phyloP scores from a whole-genome alignment of 106 monocot genomes.

The Allium fistulosum region DNA sequence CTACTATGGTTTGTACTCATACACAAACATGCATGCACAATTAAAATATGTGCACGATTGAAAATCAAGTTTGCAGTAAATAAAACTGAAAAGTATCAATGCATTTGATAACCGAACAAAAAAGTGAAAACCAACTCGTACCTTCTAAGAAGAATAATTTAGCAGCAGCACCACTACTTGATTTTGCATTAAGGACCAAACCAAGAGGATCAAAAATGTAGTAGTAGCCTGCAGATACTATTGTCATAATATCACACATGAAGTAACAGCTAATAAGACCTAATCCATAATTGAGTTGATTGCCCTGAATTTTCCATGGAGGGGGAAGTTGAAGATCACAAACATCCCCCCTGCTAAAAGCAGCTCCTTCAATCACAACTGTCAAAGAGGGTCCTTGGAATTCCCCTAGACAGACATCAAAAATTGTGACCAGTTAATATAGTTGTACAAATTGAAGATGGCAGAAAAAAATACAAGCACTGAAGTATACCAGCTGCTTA shows the following conservation, averaged over 20 bases:
- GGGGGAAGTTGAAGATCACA: constrained; percentile 77
- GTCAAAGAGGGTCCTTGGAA: constrained; percentile 82
- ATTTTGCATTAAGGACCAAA: constrained; percentile 55
- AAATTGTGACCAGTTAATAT: no score
- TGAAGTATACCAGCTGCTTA: no score
- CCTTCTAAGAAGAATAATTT: constrained; percentile 81
- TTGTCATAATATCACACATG: constrained; percentile 71
- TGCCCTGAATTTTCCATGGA: constrained; percentile 82
- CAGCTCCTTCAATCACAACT: constrained; percentile 67
- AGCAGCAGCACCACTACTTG: constrained; percentile 53
- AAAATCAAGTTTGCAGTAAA: background rate
- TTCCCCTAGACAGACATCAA: constrained; percentile 38
- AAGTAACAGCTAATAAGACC: constrained; percentile 80
- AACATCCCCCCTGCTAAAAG: constrained; percentile 69
- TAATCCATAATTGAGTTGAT: constrained; percentile 78
- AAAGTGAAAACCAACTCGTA: constrained; percentile 12
- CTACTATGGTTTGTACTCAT: background rate
- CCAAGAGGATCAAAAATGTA: constrained; percentile 98
- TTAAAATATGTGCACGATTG: background rate
- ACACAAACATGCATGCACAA: background rate
- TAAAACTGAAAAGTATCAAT: background rate
- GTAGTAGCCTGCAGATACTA: constrained; percentile 71
- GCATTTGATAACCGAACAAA: background rate
- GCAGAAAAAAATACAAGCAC: no score
- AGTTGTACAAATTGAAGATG: no score